phyloP scores from a whole-genome alignment of 2,329 filamentous ascomycete genomes.

The Ophiostoma fasciatum region DNA sequence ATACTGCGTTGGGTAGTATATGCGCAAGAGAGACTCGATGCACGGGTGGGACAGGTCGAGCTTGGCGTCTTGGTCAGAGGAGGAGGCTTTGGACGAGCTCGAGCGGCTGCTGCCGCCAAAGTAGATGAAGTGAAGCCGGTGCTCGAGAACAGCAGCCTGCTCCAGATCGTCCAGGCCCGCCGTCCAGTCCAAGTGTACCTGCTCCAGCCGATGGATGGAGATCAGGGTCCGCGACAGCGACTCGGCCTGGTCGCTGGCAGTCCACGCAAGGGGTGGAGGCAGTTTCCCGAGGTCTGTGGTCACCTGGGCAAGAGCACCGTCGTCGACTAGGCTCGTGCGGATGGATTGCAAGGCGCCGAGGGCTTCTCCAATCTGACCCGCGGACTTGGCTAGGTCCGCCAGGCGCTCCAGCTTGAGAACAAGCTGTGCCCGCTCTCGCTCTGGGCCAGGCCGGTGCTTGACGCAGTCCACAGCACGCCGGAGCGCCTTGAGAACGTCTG shows the following conservation, averaged over 20 bases:
- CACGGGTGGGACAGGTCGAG: constrained; percentile 29
- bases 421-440: constrained; percentile 45
- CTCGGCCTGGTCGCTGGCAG: constrained; percentile 30
- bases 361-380: constrained; percentile 40
- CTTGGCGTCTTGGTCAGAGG: constrained; percentile 13
- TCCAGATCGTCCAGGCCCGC: constrained; percentile 35
- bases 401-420: constrained; percentile 51
- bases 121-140: constrained; percentile 38
- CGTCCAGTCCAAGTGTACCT: constrained; percentile 41
- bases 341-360: constrained; percentile 43
- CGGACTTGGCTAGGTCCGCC: constrained; percentile 42
- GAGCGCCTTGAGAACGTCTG: constrained; percentile 38
- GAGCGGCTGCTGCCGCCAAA: constrained; percentile 19
- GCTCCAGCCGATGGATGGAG: constrained; percentile 43
- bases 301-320: constrained; percentile 41
- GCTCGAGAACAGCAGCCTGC: constrained; percentile 44
- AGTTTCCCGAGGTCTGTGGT: constrained; percentile 31
- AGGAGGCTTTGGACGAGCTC: constrained; percentile 6
- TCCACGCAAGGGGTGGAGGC: constrained; percentile 39
- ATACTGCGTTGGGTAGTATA: constrained; percentile 33
- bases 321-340: constrained; percentile 44
- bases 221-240: constrained; percentile 44
- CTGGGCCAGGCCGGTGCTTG: constrained; percentile 34
- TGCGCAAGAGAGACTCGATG: constrained; percentile 31
- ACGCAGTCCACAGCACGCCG: constrained; percentile 50